Percentiles rank a stretch among this genome's conserved stretches.
Evolutionary conservation across 1,284 basidiomycete species (phyloP).

Genomic region (Cutaneotrichosporon spelunceum): DNA sequence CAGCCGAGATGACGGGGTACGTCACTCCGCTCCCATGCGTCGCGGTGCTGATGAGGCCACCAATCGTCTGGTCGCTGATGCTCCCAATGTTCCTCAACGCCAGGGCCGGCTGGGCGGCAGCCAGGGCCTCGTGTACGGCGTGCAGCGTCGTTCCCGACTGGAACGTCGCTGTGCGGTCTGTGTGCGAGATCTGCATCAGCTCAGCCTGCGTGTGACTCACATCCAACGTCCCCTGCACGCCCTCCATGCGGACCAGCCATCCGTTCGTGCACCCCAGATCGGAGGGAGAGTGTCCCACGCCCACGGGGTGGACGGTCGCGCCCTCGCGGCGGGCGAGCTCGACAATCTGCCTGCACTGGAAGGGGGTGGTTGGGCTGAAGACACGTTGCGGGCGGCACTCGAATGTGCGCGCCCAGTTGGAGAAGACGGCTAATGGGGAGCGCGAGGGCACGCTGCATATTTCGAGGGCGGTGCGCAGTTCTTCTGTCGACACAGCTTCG

Average conservation of each 20-base stretch:
- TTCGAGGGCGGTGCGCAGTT: slow-evolving; percentile 31
- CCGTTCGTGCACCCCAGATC: slow-evolving; percentile 84
- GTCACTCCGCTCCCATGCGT: slow-evolving; percentile 86
- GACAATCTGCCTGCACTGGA: slow-evolving; percentile 72
- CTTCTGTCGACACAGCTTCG: slow-evolving; percentile 8
- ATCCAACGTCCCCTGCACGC: slow-evolving; percentile 66
- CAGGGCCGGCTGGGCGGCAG: slow-evolving; percentile 59
- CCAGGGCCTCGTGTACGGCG: slow-evolving; percentile 64
- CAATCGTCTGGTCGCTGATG: slow-evolving; percentile 94
- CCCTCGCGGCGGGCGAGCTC: slow-evolving; percentile 76
- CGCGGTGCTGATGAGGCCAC: slow-evolving; percentile 89
- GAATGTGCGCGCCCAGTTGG: slow-evolving; percentile 58
- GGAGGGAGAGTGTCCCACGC: slow-evolving; percentile 87
- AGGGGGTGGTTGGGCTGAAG: slow-evolving; percentile 71
- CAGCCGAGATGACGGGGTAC: slow-evolving; percentile 78
- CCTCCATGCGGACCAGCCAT: slow-evolving; percentile 74
- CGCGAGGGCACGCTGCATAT: slow-evolving; percentile 33
- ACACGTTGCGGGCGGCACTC: slow-evolving; percentile 54
- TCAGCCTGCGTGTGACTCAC: slow-evolving; percentile 55
- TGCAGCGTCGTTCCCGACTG: slow-evolving; percentile 75
- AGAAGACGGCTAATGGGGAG: slow-evolving; percentile 42
- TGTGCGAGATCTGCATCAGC: slow-evolving; percentile 62
- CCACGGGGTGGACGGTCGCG: slow-evolving; percentile 73
- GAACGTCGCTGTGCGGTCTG: slow-evolving; percentile 62
- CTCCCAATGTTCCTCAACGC: slow-evolving; percentile 92